A percentile compares a stretch with the other conserved stretches of the same genome.
Evolutionary conservation across 805 yeast genomes (phyloP).

Genomic region (Teunomyces kruisii): DNA sequence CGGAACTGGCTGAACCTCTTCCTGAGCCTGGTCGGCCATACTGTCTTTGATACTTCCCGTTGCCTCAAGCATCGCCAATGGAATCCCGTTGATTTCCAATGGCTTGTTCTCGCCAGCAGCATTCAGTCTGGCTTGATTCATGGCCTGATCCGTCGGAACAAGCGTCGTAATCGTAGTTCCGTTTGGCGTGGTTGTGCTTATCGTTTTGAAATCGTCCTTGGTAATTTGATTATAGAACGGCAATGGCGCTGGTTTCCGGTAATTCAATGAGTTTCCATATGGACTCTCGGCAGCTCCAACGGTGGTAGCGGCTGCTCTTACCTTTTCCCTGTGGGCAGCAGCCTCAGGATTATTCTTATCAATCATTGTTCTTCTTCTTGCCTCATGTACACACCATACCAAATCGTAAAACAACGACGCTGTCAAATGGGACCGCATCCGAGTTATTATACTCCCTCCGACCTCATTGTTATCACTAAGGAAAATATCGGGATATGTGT

Average conservation of each 20-base stretch:
- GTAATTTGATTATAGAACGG: conserved; percentile 91
- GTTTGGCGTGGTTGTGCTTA: conserved; percentile 83
- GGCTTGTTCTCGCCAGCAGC: conserved; percentile 57
- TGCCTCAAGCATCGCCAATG: conserved; percentile 70
- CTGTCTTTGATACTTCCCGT: conserved; percentile 60
- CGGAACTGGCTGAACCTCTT: not conserved
- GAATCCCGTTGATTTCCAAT: conserved; percentile 66
- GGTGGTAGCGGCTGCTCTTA: conserved; percentile 7
- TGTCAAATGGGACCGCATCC: conserved; percentile 90
- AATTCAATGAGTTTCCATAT: conserved; percentile 10
- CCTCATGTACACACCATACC: conserved; percentile 94
- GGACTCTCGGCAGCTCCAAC: conserved; percentile 4
- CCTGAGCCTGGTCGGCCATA: conserved; percentile 1
- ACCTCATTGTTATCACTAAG: conserved; percentile 28
- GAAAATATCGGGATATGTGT: conserved; percentile 83
- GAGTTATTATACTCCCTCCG: conserved; percentile 57
- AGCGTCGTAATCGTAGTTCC: conserved; percentile 90
- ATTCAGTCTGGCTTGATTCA: conserved; percentile 57
- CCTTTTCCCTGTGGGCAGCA: not conserved
- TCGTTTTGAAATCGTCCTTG: conserved; percentile 82
- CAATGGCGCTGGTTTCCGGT: conserved; percentile 59
- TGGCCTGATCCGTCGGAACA: conserved; percentile 81
- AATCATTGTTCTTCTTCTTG: conserved; percentile 62
- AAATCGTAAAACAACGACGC: conserved; percentile 89
- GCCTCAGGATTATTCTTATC: conserved; percentile 21